A percentile compares a stretch with the other conserved stretches of the same genome.
Evolutionary conservation across 306 rosid genomes (phyloP).

Genomic region (Luffa acutangula): DNA sequence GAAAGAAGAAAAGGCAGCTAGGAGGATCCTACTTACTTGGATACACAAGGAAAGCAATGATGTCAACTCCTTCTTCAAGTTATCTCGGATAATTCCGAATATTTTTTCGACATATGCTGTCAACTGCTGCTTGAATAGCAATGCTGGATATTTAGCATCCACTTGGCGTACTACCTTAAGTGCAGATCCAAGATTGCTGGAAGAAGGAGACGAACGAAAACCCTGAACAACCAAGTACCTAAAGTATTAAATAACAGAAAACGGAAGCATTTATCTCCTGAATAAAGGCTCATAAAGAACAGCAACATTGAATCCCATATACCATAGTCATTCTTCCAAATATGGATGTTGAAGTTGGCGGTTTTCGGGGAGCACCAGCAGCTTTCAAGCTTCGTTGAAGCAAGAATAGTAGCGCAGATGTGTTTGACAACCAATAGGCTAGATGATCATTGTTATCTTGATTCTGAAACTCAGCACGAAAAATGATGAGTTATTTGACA

Average conservation of each 20-base stretch:
- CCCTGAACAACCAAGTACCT: constrained; percentile 46
- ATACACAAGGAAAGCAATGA: constrained; percentile 73
- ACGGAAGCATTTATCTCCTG: not conserved
- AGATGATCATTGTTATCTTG: constrained; percentile 91
- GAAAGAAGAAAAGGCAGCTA: not conserved
- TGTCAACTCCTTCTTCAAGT: constrained; percentile 83
- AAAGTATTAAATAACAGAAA: constrained; percentile 6
- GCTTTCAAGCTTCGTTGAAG: constrained; percentile 84
- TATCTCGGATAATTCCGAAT: constrained; percentile 93
- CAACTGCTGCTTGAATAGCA: constrained; percentile 98
- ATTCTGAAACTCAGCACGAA: constrained; percentile 43
- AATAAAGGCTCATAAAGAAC: not conserved
- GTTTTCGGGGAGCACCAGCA: constrained; percentile 62
- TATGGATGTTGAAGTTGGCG: constrained; percentile 77
- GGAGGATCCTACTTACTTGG: constrained; percentile 44
- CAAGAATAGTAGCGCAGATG: constrained; percentile 80
- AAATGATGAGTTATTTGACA: not conserved
- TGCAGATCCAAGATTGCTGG: constrained; percentile 53
- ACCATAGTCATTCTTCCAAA: constrained; percentile 99
- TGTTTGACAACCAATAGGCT: constrained; percentile 96
- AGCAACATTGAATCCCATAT: not conserved
- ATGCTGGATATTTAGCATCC: constrained; percentile 97
- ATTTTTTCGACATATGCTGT: constrained; percentile 98
- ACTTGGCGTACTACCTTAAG: constrained; percentile 73
- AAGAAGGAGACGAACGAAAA: constrained; percentile 94